Base-by-base conservation (phyloP, 2,329 filamentous ascomycete genomes). In the Penicillium sp. region DNA sequence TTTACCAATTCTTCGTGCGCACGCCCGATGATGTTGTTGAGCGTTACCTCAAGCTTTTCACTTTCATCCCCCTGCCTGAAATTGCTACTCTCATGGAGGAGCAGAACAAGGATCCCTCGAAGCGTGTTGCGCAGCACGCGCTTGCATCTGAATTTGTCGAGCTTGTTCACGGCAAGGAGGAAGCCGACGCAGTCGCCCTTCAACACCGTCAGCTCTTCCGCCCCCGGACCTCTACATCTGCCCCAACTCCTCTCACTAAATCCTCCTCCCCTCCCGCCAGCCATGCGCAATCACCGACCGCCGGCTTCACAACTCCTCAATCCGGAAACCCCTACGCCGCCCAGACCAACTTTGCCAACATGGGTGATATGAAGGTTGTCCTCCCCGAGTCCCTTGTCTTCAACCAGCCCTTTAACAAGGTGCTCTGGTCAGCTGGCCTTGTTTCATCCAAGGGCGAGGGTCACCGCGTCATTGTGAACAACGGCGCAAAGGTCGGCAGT, bases 1-100 rank as follows among this genome's bases (percentile, higher is more conserved):
- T 97, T 1, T 97, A 97, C 71, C 84, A 92, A 70, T 97, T 93
- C 78, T 94, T 97, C 65, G 80, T 97, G 59, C 85, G 90, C 47
- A 87, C 88, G 0, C 80, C 92, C 0, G 94, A 99, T 67, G 83
- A 83, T 9, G 88, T 95, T 50, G 85, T 97, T 4, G 89, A 92
- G 72, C 82, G 80, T 31, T 88, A 96, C 58, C 80, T 99, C 39
- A 93, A 90, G 68, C 83, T 96, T 21, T 92, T 99, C 70, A 99
- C 94, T 0, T 96, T 99, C 69, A 73, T 96, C 36, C 89, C 93
- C 0, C 64, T 89, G 2, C 67, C 80, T 7, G 72, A 84, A n/a
- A 95, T 99, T 60, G 68, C 79, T 3, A 66, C 77, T 13, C 72
- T 89, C 48, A 89, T 97, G 83, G 71, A 77, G 31, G 72, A 87